Conservation (phyloP, 2,329 filamentous ascomycete genomes). For the Penicillium sp. region DNA sequence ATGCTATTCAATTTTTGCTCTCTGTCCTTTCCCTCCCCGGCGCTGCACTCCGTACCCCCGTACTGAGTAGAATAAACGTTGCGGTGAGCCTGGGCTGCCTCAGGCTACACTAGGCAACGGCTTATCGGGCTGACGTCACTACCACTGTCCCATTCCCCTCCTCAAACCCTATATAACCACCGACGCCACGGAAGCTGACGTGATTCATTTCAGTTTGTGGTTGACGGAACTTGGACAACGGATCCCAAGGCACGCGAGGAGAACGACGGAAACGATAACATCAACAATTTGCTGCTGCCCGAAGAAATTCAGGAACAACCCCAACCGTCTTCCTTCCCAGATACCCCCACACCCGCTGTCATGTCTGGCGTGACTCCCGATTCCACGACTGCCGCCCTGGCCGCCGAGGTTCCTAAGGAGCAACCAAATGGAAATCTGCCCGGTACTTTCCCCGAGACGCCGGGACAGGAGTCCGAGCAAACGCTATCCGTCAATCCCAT, state of each 20-base stretch:
- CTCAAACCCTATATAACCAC: constrained; percentile 20
- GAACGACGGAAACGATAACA: constrained; percentile 72
- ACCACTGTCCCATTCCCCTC: constrained; percentile 22
- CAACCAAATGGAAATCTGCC: constrained; percentile 46
- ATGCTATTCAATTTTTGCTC: constrained; percentile 28
- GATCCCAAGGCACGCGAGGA: constrained; percentile 77
- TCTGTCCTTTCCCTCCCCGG: constrained; percentile 1
- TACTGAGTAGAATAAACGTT: constrained; percentile 9
- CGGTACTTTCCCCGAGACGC: constrained; percentile 68
- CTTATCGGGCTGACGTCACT: constrained; percentile 19
- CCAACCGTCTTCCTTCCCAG: not conserved
- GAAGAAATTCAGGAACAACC: constrained; percentile 54
- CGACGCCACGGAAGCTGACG: constrained; percentile 9
- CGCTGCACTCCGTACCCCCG: constrained; percentile 1
- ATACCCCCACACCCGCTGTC: constrained; percentile 17
- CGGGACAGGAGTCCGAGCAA: constrained; percentile 47
- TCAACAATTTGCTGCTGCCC: constrained; percentile 84
- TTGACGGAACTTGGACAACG: constrained; percentile 83
- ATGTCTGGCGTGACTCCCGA: constrained; percentile 62
- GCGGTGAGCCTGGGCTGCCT: constrained; percentile 17
- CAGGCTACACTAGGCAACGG: constrained; percentile 11
- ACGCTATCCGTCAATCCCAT: constrained; percentile 50
- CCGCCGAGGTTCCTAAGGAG: constrained; percentile 57
- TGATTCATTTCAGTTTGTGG: constrained; percentile 65
- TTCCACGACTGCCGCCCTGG: constrained; percentile 60